phyloP scores from a whole-genome alignment of 2,329 filamentous ascomycete species.

The Alternaria dauci region DNA sequence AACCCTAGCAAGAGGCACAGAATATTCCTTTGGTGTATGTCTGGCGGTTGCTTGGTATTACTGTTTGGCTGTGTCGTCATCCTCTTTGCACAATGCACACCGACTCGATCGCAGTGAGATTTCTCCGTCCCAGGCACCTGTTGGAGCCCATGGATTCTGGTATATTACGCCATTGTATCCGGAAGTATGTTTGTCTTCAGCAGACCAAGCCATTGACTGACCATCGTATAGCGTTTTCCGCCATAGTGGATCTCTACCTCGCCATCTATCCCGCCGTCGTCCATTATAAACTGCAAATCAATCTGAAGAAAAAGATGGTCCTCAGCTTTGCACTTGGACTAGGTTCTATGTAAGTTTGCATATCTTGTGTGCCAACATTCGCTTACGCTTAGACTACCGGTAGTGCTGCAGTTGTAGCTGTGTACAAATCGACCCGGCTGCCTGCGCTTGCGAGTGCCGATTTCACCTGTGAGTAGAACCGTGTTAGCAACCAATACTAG shows the following conservation, averaged over 20 bases:
- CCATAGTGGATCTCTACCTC: slow-evolving; percentile 4
- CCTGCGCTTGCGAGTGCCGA: slow-evolving; percentile 2
- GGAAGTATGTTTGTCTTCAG: not conserved
- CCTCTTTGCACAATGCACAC: slow-evolving; percentile 2
- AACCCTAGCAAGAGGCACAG: not conserved
- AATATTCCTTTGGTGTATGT: not conserved
- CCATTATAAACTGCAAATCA: slow-evolving; percentile 1
- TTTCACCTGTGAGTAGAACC: not conserved
- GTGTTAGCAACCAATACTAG: too few species aligned
- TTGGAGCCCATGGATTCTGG: slow-evolving; percentile 4
- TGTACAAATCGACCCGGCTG: slow-evolving; percentile 4
- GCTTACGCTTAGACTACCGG: not conserved
- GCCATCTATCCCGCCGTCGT: not conserved
- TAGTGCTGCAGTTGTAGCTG: slow-evolving; percentile 1
- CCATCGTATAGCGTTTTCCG: not conserved
- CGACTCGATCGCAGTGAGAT: not conserved
- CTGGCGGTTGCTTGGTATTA: not conserved
- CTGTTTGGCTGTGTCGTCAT: slow-evolving; percentile 3
- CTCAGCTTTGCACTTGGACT: not conserved
- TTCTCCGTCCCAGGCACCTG: not conserved
- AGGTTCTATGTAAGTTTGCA: slow-evolving; percentile 1
- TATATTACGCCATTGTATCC: not conserved
- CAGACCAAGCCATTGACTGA: not conserved
- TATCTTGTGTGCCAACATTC: not conserved
- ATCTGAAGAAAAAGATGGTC: not conserved